Evolutionary conservation across 225 moss, liverwort and hornwort genomes (phyloP).

Genomic region (Physcomitrium patens): DNA sequence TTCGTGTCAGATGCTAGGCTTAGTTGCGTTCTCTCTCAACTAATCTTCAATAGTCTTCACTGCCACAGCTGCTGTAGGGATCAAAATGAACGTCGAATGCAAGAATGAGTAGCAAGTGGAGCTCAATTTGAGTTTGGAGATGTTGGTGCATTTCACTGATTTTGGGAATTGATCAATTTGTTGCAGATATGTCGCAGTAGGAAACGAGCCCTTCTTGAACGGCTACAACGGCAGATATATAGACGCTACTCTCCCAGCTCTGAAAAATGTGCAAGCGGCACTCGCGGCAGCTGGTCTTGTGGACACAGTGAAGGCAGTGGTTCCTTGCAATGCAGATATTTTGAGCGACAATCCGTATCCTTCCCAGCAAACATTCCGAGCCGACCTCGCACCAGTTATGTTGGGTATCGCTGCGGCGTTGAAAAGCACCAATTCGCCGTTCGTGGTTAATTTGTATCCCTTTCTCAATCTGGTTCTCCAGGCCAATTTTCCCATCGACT

Average conservation of each 20-base stretch:
- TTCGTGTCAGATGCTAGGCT: no score
- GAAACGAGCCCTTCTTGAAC: conserved; percentile 84
- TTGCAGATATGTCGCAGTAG: conserved; percentile 70
- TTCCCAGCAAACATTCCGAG: conserved; percentile 53
- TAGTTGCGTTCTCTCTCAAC: no score
- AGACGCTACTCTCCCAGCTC: conserved; percentile 51
- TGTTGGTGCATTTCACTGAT: no score
- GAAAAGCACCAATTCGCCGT: conserved; percentile 60
- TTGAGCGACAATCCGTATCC: conserved; percentile 41
- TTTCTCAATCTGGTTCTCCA: conserved; percentile 69
- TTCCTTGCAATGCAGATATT: conserved; percentile 87
- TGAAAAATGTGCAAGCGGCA: conserved; percentile 67
- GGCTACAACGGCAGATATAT: conserved; percentile 64
- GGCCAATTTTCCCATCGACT: conserved; percentile 63
- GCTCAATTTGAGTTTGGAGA: no score
- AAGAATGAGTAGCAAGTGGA: background rate
- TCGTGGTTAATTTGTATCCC: conserved; percentile 76
- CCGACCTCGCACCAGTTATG: conserved; percentile 67
- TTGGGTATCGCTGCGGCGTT: conserved; percentile 32
- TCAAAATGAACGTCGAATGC: background rate
- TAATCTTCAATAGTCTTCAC: no score
- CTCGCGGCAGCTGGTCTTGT: conserved; percentile 45
- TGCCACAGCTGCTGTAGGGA: no score
- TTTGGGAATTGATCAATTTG: background rate
- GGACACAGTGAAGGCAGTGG: conserved; percentile 51